Base-by-base conservation (phyloP, 352 stramenopile species). In the Phytophthora multivora region DNA sequence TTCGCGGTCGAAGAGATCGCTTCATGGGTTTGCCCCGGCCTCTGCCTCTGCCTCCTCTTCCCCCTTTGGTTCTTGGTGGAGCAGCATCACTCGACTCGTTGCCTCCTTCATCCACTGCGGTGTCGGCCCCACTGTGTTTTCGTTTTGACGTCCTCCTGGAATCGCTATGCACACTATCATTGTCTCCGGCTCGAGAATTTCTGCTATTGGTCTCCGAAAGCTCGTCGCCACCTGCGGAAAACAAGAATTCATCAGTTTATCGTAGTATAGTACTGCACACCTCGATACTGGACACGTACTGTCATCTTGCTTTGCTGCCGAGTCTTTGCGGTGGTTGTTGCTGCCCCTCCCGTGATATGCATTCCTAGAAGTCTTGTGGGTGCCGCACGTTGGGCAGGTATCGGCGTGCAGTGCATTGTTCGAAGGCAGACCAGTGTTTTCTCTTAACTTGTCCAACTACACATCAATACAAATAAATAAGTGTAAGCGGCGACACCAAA, bases 381-480 rank as follows among this genome's bases (percentile, higher is more conserved):
- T 59, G 7, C 60, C 59, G 47, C 78, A 88, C 31, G 67, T 80
- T 23, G 74, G 58, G 35, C 78, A 88, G 1, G 49, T 9, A 23
- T 69, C 59, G 4, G 25, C 33, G 16, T 35, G 48, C n/a, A 46
- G 31, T 26, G 59, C 38, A 36, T 43, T 50, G n/a, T 13, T 59
- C 23, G 53, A 43, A 16, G 49, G 49, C 13, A 69, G 15, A 40
- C 49, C 51, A 38, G 60, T 51, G 19, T 63, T 80, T 31, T 91
- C 82, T 19, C 80, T 70, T 5, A 91, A 59, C 41, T 89, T 91
- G 31, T 91, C 82, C 45, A 91, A 69, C 72, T 90, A 39, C 13
- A 42, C 10, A 59, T 18, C 9, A 46, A 39, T 18, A 56, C 10
- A 36, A 47, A 51, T 4, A 43, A 55, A 43, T 23, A 19, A 64